Base-by-base conservation (phyloP, 1,139 yeast species). In the Blastobotrys ciferrii region DNA sequence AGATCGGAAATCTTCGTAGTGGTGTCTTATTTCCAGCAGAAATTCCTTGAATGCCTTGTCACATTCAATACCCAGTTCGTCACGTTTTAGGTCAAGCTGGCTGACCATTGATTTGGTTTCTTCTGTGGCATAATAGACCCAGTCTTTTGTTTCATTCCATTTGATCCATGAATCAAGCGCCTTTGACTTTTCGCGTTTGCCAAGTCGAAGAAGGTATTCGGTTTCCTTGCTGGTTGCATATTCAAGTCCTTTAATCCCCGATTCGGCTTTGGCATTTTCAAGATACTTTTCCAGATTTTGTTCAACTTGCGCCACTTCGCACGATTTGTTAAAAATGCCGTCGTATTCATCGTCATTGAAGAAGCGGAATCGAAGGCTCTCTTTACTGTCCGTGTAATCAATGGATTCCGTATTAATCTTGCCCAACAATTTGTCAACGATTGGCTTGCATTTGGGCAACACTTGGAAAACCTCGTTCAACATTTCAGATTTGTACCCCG, bases 151-250 rank as follows among this genome's bases (percentile, higher is more conserved):
- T 5, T 85, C 83, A 58, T 79, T 84, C 33, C 85, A 77, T 56
- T 87, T 81, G 9, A 83, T 69, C 95, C 97, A 92, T 50, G 79
- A 80, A 1, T 68, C 57, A 0, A 98, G 97, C 1, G 89, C 67
- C 1, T 69, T 66, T 45, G 76, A 77, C 3, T 77, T 73, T 43
- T 49, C 25, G 41, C 45, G 15, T 40, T 53, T 12, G 39, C 45
- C 40, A 38, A 51, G 12, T 32, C 40, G 47, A n/a, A 49, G 39
- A 15, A 46, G 45, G 28, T 43, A 46, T 6, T 43, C 39, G 23
- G 40, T 36, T 13, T 48, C 51, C 17, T 42, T 46, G 28, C 43
- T 38, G 1, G 33, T 30, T 12, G 35, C 46, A 39, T 32, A 48
- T 5, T 17, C 13, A 1, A 48, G 30, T 5, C 44, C 28, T 15